A percentile compares a stretch with the other conserved stretches of the same genome.
phyloP scores from a whole-genome alignment of 2,329 filamentous ascomycete genomes.

The Emergomyces africanus region DNA sequence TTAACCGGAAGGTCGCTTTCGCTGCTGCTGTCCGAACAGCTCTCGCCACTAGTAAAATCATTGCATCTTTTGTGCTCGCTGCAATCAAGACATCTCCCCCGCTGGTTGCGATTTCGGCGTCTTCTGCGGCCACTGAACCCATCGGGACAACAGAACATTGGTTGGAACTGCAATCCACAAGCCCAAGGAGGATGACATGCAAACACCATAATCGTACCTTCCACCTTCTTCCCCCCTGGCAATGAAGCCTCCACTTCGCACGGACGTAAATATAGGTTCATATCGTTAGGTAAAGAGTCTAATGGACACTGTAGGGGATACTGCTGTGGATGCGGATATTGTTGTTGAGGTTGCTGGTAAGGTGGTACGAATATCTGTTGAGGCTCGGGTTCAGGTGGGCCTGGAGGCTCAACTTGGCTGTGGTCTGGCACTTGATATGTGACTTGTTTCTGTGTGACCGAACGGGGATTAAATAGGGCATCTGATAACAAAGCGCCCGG shows the following conservation, averaged over 20 bases:
- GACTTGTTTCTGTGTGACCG: neutral
- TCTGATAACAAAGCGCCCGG: constrained; percentile 1
- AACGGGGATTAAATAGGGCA: constrained; percentile 1
- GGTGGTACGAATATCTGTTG: neutral
- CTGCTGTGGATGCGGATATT: neutral
- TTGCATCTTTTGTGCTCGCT: neutral
- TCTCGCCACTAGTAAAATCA: neutral
- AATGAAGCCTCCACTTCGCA: neutral
- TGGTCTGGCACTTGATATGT: neutral
- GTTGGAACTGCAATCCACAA: neutral
- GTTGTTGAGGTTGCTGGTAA: neutral
- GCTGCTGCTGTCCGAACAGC: neutral
- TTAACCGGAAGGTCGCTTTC: neutral
- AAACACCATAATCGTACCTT: neutral
- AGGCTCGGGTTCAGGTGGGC: neutral
- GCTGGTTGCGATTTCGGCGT: neutral
- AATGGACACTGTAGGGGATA: neutral
- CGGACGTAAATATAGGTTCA: neutral
- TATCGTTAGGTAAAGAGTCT: neutral
- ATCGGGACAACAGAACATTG: neutral
- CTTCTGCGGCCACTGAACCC: neutral
- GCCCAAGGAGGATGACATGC: neutral
- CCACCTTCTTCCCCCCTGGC: too few species aligned
- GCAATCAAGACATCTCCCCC: neutral
- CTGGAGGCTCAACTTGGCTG: neutral